Base-by-base conservation (phyloP, 169 alveolate species). In the Eimeria sp. region DNA sequence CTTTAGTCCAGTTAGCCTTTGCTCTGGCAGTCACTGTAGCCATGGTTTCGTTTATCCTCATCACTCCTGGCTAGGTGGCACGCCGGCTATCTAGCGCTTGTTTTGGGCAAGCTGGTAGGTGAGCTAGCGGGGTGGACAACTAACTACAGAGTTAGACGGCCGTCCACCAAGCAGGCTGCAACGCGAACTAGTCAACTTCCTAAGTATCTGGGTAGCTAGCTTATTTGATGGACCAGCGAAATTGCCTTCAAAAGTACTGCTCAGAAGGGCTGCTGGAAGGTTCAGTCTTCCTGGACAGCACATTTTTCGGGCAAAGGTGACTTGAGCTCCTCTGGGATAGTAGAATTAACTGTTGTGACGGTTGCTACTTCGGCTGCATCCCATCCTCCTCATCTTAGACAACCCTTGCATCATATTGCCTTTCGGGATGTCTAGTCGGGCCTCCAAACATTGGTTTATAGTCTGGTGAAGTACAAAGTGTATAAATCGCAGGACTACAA, bases 31-130 rank as follows among this genome's bases (percentile, higher is more conserved):
- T 82, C 34, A 54, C 75, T 54, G n/a, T 82, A 22, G 90, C 90
- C 65, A 82, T 82, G 90, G 27, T 82, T 47, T 82, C 72, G 16
- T 49, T 82, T 22, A 82, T 82, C 63, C 25, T 82, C 34, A 30
- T 54, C 51, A 82, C 90, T 27, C 90, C 90, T 82, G 90, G 90
- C 72, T 82, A 82, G 72, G 90, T 54, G 16, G 49, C 18, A 13
- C 47, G 57, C 22, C 18, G 5, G 20, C 87, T 4, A 76, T 34
- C 25, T 14, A 45, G 51, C 22, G 80, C 22, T 13, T 76, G 43
- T 63, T 45, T 58, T 40, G 87, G 49, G 65, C 61, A 58, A 45
- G 87, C 87, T 22, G 61, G 4, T 22, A 43, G 63, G 3, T 18
- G 43, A 34, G 22, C 80, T 30, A 27, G 80, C n/a, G 27, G 45